Conservation (phyloP, 2,329 filamentous ascomycete genomes). For the Botrytis sinoallii region DNA sequence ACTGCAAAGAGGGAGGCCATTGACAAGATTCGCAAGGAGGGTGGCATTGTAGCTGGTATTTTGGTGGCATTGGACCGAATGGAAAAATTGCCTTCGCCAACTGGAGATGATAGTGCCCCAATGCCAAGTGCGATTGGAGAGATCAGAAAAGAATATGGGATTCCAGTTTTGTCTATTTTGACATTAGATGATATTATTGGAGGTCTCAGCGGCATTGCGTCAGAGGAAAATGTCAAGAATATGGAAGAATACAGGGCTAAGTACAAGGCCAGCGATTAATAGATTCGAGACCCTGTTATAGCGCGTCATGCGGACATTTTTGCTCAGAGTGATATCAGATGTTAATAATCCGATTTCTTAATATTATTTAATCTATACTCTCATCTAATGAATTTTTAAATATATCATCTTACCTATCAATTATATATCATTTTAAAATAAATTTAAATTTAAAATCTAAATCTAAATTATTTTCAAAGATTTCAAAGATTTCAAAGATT, state of each 20-base stretch:
- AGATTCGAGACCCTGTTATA: conserved; percentile 19
- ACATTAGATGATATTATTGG: conserved; percentile 80
- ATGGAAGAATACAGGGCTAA: conserved; percentile 71
- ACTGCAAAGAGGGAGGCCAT: conserved; percentile 93
- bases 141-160: conserved; percentile 75
- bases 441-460: too few species aligned
- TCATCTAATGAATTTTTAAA: too few species aligned
- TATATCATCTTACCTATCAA: too few species aligned
- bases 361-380: too few species aligned
- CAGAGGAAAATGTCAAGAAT: conserved; percentile 59
- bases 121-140: conserved; percentile 81
- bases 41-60: conserved; percentile 81
- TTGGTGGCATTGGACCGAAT: conserved; percentile 84
- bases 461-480: too few species aligned
- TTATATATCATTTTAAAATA: too few species aligned
- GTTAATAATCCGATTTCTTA: too few species aligned
- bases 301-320: too few species aligned
- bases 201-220: conserved; percentile 60
- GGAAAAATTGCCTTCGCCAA: conserved; percentile 70
- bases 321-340: too few species aligned
- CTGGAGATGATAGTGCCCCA: conserved; percentile 52
- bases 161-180: conserved; percentile 80
- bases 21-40: conserved; percentile 80
- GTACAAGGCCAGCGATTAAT: conserved; percentile 57
- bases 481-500: too few species aligned